Evolutionary conservation across 768 basidiomycete genomes (phyloP).

Genomic region (Amanita molliuscula): DNA sequence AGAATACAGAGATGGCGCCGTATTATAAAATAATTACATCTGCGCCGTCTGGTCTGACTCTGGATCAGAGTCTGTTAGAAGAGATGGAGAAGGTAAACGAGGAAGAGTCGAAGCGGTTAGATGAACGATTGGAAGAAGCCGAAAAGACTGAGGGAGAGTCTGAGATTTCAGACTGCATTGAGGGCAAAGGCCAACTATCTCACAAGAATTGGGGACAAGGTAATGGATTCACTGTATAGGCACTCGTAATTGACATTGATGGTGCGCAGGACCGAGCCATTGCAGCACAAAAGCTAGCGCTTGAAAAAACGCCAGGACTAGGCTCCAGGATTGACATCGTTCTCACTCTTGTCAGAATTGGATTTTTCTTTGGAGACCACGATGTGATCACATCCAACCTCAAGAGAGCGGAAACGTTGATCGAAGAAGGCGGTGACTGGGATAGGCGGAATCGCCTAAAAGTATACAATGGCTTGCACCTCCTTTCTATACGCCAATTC

Average conservation of each 20-base stretch:
- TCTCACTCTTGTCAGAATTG: constrained; percentile 79
- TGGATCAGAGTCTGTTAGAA: constrained; percentile 42
- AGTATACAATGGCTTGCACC: constrained; percentile 84
- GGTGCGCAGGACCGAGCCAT: constrained; percentile 60
- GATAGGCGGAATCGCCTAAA: constrained; percentile 94
- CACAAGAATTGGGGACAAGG: constrained; percentile 81
- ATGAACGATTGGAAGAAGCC: constrained; percentile 74
- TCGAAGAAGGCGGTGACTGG: constrained; percentile 97
- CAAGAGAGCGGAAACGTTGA: constrained; percentile 75
- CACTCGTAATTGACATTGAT: background rate
- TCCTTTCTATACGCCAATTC: constrained; percentile 86
- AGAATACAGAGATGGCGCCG: constrained; percentile 70
- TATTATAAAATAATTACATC: constrained; percentile 59
- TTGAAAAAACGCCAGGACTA: constrained; percentile 87
- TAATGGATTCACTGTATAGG: constrained; percentile 22
- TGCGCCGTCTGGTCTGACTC: constrained; percentile 30
- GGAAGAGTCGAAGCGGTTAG: constrained; percentile 62
- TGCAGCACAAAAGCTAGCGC: constrained; percentile 70
- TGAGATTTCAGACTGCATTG: constrained; percentile 83
- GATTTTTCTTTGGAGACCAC: constrained; percentile 82
- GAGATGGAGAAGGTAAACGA: constrained; percentile 61
- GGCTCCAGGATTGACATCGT: constrained; percentile 92
- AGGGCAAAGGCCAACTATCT: constrained; percentile 78
- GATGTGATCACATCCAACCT: constrained; percentile 62
- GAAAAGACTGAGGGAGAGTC: constrained; percentile 88